phyloP scores from a whole-genome alignment of 305 asterid species.

The Plantago coronopus region DNA sequence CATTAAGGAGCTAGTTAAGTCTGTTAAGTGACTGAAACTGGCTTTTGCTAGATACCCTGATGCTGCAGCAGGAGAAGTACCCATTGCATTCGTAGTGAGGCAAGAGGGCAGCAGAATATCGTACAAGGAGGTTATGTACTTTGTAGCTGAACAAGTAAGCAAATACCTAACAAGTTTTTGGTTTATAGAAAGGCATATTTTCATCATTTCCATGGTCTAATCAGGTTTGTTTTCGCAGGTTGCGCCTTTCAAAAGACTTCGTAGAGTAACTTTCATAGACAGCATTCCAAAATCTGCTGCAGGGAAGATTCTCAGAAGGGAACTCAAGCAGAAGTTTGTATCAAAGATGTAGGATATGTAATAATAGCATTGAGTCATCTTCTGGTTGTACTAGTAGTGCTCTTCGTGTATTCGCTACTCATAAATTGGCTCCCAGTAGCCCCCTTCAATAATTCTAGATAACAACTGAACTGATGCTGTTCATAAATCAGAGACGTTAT shows the following conservation, averaged over 20 bases:
- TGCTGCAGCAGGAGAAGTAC: constrained; percentile 40
- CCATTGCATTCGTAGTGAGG: constrained; percentile 37
- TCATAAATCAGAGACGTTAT: no score
- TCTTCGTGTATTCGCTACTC: neutral
- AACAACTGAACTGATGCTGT: no score
- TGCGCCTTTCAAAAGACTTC: constrained; percentile 16
- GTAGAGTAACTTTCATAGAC: constrained; percentile 12
- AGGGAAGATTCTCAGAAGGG: constrained; percentile 17
- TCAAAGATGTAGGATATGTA: neutral
- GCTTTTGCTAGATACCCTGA: constrained; percentile 27
- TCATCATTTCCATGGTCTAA: no score
- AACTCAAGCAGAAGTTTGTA: constrained; percentile 10
- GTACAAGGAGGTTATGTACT: constrained; percentile 21
- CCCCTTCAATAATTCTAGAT: neutral
- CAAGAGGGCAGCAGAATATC: constrained; percentile 25
- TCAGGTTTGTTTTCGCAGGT: neutral
- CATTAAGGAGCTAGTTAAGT: no score
- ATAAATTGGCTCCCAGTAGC: neutral
- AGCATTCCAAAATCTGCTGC: constrained; percentile 14
- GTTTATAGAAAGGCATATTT: neutral
- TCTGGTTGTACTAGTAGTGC: neutral
- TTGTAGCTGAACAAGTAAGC: constrained; percentile 30
- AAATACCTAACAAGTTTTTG: neutral
- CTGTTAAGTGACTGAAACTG: neutral
- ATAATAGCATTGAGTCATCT: neutral